Conservation (phyloP, 2,329 filamentous ascomycete species). For the Ascochyta fabae region DNA sequence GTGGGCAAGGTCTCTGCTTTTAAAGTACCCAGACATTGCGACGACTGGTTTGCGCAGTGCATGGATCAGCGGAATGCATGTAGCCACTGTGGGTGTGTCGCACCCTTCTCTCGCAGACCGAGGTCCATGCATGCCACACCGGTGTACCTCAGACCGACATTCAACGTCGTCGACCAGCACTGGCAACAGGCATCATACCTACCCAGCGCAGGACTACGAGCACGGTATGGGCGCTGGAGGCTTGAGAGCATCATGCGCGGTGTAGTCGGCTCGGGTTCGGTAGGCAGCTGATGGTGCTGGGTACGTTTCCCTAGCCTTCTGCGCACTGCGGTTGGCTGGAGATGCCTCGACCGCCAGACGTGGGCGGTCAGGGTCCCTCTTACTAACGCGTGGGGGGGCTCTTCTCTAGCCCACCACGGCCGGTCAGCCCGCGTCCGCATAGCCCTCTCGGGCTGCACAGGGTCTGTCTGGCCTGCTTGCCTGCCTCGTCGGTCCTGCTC, state of each 20-base stretch:
- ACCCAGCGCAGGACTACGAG: neutral
- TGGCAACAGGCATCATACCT: neutral
- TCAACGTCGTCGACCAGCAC: neutral
- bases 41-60: neutral
- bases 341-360: neutral
- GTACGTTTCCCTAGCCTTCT: neutral
- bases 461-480: conserved; percentile 4
- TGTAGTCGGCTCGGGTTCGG: neutral
- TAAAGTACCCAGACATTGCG: too few relatives aligned
- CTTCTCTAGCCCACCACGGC: conserved; percentile 9
- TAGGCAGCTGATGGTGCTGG: conserved; percentile 1
- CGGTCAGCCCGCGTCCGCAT: conserved; percentile 16
- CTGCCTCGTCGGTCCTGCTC: neutral
- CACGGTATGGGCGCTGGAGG: neutral
- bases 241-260: conserved; percentile 2
- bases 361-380: conserved; percentile 8
- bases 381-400: conserved; percentile 26
- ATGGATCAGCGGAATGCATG: neutral
- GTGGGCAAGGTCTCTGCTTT: too few relatives aligned
- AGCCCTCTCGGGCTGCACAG: conserved; percentile 13
- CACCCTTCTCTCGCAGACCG: neutral
- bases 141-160: conserved; percentile 13
- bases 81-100: neutral
- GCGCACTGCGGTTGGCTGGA: conserved; percentile 2
- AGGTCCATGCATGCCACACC: conserved; percentile 14